Evolutionary conservation across 768 basidiomycete genomes (phyloP).

Genomic region (Exidia glandulosa): DNA sequence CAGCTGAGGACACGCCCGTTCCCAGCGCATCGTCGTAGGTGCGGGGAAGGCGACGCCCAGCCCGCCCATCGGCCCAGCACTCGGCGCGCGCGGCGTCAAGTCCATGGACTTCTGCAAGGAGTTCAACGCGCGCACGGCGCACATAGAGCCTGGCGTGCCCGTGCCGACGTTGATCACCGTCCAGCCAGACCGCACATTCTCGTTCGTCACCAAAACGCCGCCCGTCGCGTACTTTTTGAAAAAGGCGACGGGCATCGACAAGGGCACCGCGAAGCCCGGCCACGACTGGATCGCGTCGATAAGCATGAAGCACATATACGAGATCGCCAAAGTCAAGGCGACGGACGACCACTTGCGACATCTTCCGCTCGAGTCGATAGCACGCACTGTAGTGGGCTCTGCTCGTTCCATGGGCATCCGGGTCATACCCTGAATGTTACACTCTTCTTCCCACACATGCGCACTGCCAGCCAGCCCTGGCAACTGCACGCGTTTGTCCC

Average conservation of each 20-base stretch:
- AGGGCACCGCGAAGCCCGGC: conserved; percentile 76
- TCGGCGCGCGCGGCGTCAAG: conserved; percentile 96
- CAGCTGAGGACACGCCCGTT: conserved; percentile 7
- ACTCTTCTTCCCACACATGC: neutral
- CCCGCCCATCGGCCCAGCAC: conserved; percentile 91
- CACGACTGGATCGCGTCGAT: conserved; percentile 71
- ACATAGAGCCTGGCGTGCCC: conserved; percentile 75
- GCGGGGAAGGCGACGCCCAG: conserved; percentile 95
- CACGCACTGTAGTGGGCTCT: conserved; percentile 79
- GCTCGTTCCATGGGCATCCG: conserved; percentile 82
- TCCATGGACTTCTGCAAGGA: conserved; percentile 99
- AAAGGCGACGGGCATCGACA: conserved; percentile 80
- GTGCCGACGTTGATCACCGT: conserved; percentile 89
- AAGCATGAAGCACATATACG: conserved; percentile 93
- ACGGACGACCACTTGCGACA: conserved; percentile 83
- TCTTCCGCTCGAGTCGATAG: conserved; percentile 76
- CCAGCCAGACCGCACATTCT: conserved; percentile 90
- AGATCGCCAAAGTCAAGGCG: conserved; percentile 95
- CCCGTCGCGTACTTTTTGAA: conserved; percentile 85
- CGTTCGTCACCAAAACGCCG: conserved; percentile 86
- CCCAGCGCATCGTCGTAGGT: conserved; percentile 71
- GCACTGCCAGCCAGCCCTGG: neutral
- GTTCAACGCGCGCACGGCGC: conserved; percentile 94
- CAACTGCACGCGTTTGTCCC: neutral
- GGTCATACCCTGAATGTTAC: conserved; percentile 57